A percentile compares a stretch with the other conserved stretches of the same genome.
Conservation (phyloP, 352 stramenopile genomes). For the Thalassiosira livingstoniorum region DNA sequence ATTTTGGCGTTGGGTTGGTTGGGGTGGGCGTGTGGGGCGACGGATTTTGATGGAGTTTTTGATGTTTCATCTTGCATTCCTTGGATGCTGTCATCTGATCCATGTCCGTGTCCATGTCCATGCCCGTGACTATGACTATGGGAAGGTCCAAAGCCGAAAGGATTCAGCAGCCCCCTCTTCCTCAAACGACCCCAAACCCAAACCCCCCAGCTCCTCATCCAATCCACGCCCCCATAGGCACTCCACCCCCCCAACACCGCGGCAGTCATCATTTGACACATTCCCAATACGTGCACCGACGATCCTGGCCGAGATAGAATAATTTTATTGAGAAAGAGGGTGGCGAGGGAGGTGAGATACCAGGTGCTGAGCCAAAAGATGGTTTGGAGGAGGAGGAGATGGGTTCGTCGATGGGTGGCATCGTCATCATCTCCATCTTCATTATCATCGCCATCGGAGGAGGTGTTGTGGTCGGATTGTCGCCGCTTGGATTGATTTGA, state of each 20-base stretch:
- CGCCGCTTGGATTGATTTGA: too few relatives aligned
- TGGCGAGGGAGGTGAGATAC: conserved; percentile 58
- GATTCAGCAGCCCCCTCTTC: not conserved
- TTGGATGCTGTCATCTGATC: not conserved
- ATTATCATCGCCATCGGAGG: not conserved
- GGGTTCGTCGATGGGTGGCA: conserved; percentile 39
- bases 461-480: conserved; percentile 6
- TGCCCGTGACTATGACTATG: too few relatives aligned
- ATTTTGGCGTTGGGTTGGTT: not conserved
- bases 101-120: too few relatives aligned
- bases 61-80: not conserved
- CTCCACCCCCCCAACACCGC: conserved; percentile 58
- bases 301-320: conserved; percentile 43
- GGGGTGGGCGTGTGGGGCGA: not conserved
- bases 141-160: too few relatives aligned
- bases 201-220: not conserved
- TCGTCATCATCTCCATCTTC: conserved; percentile 1
- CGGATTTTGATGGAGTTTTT: conserved; percentile 1
- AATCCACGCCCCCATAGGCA: conserved; percentile 38
- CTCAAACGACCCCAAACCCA: not conserved
- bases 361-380: conserved; percentile 58
- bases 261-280: conserved; percentile 67
- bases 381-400: conserved; percentile 52
- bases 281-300: conserved; percentile 58
- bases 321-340: conserved; percentile 67